Evolutionary conservation across 1,284 basidiomycete genomes (phyloP), one percentile per base, ranked within the genome.

Genomic region (Leccinum pallidistipes): DNA sequence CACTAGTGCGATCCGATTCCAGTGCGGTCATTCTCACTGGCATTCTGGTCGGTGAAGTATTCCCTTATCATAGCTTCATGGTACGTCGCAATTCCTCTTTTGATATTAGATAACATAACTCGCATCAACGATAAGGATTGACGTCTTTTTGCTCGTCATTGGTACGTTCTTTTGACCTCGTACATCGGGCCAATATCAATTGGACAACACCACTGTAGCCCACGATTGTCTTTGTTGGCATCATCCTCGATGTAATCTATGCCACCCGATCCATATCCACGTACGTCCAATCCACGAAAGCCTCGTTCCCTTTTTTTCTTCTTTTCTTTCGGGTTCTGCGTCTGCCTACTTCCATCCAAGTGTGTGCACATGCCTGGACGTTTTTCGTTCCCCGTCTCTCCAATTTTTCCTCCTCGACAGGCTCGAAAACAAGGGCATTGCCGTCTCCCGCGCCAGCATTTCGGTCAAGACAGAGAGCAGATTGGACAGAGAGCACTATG

Each of bases 401-500:
- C 34, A 11, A 34, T 34, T 31, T 3, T 16, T 38, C 34, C 14
- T 49, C 21, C 47, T 49, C 14, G 14, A 18, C 38, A 88, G 86
- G 50, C 74, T 89, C 47, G 83, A 86, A 71, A 74, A 74, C n/a
- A 79, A 77, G 63, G 87, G 87, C 3, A 75, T 85, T 52, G 71
- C 81, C 36, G 70, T 89, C 50, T 84, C 86, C 0, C 72, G 79
- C 18, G 74, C 77, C 7, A 88, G 88, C 3, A 77, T 90, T 18
- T 82, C 83, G 0, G 79, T 91, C 45, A 88, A 87, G 72, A 90
- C 87, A 0, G 71, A 79, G 29, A 81, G 79, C 63, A 79, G 81
- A 7, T 80, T 86, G 63, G 82, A 85, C 61, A 77, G 84, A 43
- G 83, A 86, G 55, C 80, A 83, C 53, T 90, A 91, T 63, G 76